phyloP scores from a whole-genome alignment of 257 asterid genomes.

The Mentha longifolia region DNA sequence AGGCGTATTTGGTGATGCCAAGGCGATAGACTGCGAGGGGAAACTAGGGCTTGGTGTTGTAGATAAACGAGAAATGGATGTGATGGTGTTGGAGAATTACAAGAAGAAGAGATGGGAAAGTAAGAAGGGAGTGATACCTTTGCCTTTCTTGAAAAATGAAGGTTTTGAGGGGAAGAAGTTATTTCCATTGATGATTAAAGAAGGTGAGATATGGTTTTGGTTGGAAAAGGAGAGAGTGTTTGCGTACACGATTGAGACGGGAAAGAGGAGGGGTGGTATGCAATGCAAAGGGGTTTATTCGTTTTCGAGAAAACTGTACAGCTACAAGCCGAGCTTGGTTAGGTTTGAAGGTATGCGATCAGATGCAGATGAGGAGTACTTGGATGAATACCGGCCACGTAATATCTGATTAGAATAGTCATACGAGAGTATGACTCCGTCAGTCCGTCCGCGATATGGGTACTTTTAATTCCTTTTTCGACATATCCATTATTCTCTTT shows the following conservation, averaged over 20 bases:
- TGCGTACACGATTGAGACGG: slow-evolving; percentile 17
- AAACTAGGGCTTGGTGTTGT: slow-evolving; percentile 31
- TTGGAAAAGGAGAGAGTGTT: not conserved
- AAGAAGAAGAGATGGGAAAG: slow-evolving; percentile 35
- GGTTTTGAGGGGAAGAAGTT: not conserved
- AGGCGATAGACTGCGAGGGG: slow-evolving; percentile 38
- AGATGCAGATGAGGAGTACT: too few species aligned
- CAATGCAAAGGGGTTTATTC: not conserved
- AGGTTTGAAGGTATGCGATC: slow-evolving; percentile 34
- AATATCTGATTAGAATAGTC: too few species aligned
- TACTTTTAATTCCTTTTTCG: too few species aligned
- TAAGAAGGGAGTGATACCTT: slow-evolving; percentile 24
- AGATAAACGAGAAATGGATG: too few species aligned
- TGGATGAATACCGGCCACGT: too few species aligned
- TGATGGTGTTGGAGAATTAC: slow-evolving; percentile 40
- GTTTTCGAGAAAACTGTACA: not conserved
- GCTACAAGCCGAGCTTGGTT: slow-evolving; percentile 35
- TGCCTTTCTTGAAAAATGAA: slow-evolving; percentile 20
- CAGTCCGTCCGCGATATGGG: too few species aligned
- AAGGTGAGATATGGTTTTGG: slow-evolving; percentile 38
- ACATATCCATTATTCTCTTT: too few species aligned
- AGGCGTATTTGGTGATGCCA: not conserved
- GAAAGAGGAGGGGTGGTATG: not conserved
- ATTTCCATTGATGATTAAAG: not conserved
- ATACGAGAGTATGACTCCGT: too few species aligned